Evolutionary conservation across 2,329 filamentous ascomycete genomes (phyloP).

Genomic region (Fusarium luffae): DNA sequence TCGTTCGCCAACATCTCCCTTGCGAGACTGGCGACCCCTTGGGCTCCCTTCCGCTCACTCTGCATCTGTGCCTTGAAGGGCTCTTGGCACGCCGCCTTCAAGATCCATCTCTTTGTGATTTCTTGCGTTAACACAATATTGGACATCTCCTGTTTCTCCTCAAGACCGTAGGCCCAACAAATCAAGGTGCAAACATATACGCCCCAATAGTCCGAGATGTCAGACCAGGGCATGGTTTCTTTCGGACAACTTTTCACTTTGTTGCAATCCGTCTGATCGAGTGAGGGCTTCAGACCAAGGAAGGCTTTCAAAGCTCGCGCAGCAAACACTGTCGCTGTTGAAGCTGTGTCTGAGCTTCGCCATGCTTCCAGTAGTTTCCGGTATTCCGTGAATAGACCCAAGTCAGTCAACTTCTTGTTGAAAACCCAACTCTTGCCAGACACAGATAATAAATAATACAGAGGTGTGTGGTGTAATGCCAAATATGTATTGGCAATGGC

Average conservation of each 20-base stretch:
- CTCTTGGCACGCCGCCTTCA: conserved; percentile 54
- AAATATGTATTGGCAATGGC: conserved; percentile 64
- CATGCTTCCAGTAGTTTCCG: conserved; percentile 60
- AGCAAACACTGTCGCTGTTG: conserved; percentile 61
- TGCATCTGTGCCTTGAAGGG: conserved; percentile 54
- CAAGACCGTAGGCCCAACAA: conserved; percentile 67
- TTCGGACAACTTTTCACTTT: conserved; percentile 8
- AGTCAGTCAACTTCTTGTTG: conserved; percentile 61
- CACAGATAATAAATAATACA: conserved; percentile 67
- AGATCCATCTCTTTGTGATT: conserved; percentile 53
- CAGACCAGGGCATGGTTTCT: conserved; percentile 42
- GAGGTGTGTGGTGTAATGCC: conserved; percentile 68
- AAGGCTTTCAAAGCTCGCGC: conserved; percentile 62
- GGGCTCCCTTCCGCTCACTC: conserved; percentile 55
- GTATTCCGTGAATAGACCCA: conserved; percentile 58
- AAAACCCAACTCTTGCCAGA: conserved; percentile 70
- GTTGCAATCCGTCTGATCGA: background rate
- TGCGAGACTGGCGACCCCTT: conserved; percentile 61
- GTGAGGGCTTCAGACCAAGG: conserved; percentile 47
- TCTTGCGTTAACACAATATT: conserved; percentile 40
- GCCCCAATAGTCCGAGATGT: conserved; percentile 65
- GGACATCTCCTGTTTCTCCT: conserved; percentile 34
- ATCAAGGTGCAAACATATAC: conserved; percentile 68
- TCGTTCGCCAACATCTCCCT: conserved; percentile 60
- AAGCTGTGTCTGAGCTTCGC: conserved; percentile 58